Evolutionary conservation across 2,329 filamentous ascomycete species (phyloP), one percentile per base, ranked within the genome.

Genomic region (Verticillium zaregamsianum): DNA sequence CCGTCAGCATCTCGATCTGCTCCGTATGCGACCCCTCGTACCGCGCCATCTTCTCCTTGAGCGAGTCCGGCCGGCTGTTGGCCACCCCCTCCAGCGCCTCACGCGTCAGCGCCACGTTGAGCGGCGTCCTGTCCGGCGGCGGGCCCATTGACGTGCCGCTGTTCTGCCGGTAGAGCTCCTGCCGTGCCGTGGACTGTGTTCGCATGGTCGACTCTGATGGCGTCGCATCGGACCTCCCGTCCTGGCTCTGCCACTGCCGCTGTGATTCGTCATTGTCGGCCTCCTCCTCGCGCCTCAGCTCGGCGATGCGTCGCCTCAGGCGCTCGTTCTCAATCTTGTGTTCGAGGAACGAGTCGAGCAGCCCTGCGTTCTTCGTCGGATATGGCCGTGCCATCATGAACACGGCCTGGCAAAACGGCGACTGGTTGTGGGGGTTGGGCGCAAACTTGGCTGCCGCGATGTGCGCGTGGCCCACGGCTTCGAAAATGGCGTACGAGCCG

Each of bases 321-420:
- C 93, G 86, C 77, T 97, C 93, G 70, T 97, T 97, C 74, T 97
- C 94, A 60, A 97, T 94, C 76, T 97, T 97, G 78, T 97, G 93
- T 73, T 98, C 94, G 32, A 98, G 81, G 70, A 97, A 97, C 0
- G 93, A 96, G 76, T 98, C 93, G 23, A 97, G 82, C 12, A 97
- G 82, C 3, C 86, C 86, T 1, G 92, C 89, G 71, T 94, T 96
- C 76, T 91, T 93, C 33, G 91, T 96, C 5, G 92, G 93, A 73
- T 97, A 97, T 1, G 91, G 91, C 23, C 93, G 86, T 9, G 92
- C 88, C 88, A 96, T 94, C 81, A 98, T 91, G 73, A 97, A 97
- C 68, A 97, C 92, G 40, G 93, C 93, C 69, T 92, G 87, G 73
- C 93, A 97, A 68, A 90, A 90, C 1, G 87, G 84, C 2, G 86